Base-by-base conservation (phyloP, 2,329 filamentous ascomycete genomes). In the Colletotrichum sp. region DNA sequence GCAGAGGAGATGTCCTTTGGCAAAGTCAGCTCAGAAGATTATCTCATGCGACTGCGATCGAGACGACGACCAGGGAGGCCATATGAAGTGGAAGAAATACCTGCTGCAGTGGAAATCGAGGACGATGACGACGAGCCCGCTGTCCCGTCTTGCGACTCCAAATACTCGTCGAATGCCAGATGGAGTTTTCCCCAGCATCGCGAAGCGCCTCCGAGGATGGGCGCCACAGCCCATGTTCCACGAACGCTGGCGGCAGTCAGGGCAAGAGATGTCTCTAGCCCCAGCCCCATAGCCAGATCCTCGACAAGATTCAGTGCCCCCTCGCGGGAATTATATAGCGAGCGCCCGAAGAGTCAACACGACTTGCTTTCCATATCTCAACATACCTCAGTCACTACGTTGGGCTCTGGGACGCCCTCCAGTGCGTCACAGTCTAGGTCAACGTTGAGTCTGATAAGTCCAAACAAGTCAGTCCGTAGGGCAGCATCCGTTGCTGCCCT, bases 1-100 rank as follows among this genome's bases (percentile, higher is more conserved):
- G 74, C 74, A 5, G 70, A 65, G 39, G 71, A 73, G n/a, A 73
- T 76, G 70, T 68, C 70, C 6, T 76, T 74, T 15, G 57, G 65
- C 22, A 32, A 65, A 13, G 70, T 76, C 48, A 73, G 34, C 48
- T 76, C 74, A 9, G 74, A 76, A 24, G 74, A 76, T 2, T 76
- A 76, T 7, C 59, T 76, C 30, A 73, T 36, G 34, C 32, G 34
- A 30, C 34, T 76, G 13, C 57, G 74, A 8, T 64, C 74, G 32
- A 76, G 68, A 36, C 57, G 74, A 10, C 74, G 74, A 8, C 74
- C 74, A 7, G 48, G 62, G 18, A 63, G 70, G 34, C 64, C 57
- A 8, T 73, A 66, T 32, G 74, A 76, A 24, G 44, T 76, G 3
- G 65, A 39, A 6, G 28, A 76, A 1, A 73, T 68, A 22, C 70